Evolutionary conservation across 2,329 filamentous ascomycete genomes (phyloP), one percentile per base, ranked within the genome.

Genomic region (Cladosporium sp.): DNA sequence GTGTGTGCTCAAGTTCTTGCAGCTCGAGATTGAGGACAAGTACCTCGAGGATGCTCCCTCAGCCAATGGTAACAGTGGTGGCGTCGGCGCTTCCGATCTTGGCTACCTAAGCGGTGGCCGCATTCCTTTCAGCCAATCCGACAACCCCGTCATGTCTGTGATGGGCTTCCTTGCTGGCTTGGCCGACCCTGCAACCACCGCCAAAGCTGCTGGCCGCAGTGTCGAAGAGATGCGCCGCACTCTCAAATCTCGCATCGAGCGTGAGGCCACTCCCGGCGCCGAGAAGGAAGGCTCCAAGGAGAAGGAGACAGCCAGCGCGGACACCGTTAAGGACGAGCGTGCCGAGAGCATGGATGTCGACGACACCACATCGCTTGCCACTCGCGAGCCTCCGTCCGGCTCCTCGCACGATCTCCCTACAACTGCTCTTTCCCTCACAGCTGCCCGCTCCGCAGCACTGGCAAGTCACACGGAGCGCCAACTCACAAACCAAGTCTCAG

Each of bases 381-480:
- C 79, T 75, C 42, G 80, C 73, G 36, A 79, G 72, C 61, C 78
- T 74, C 67, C 65, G 40, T 47, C 62, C 15, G 22, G 60, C 28
- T 69, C 69, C 15, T 66, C 69, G 7, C 61, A 70, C 54, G 69
- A 73, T 49, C 66, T 72, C 12, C 85, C 91, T 6, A 92, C 87
- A 30, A 87, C 96, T 59, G 91, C 92, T 1, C 83, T 99, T 51
- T 92, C 90, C 17, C 84, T 92, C 8, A 88, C 93, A 62, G 92
- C 92, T 12, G 92, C 90, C 2, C 89, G 94, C 61, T 85, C 92
- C 1, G 88, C 89, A 7, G 94, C 88, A 3, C 85, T 99, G 36
- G 92, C 93, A 28, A 97, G 93, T 3, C 92, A 97, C 67, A 93
- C 97, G 74, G 94, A 99, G 75, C 89, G 95, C 59, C 92, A 97